These are phyloP conservation scores for Coemansia sp. DNA, from an alignment of 371 early-diverging fungal genomes.

Conservation along the genomic window DNA sequence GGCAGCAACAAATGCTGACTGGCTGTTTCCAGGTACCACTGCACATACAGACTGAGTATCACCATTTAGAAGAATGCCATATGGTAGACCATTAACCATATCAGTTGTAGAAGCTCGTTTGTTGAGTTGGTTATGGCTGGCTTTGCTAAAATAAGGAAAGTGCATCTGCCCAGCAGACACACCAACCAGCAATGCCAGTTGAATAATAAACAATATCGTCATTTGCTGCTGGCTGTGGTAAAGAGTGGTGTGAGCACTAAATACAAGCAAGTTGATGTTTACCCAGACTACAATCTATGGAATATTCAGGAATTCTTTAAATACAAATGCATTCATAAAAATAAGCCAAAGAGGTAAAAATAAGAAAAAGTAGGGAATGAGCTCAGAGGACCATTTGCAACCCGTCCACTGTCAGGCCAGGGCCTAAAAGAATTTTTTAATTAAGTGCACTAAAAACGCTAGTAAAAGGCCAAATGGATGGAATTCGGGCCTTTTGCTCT, in stretches of 20 bases:
- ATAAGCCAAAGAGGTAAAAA: too few relatives aligned
- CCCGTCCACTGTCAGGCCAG: too few relatives aligned
- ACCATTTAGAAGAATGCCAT: conserved; percentile 5
- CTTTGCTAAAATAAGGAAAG: background rate
- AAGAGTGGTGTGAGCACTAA: background rate
- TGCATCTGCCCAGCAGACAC: conserved; percentile 4
- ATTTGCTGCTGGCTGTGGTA: background rate
- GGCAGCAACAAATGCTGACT: conserved; percentile 15
- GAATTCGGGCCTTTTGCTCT: too few relatives aligned
- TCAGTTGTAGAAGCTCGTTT: background rate
- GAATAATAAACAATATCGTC: background rate
- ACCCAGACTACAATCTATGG: background rate
- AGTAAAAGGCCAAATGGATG: too few relatives aligned
- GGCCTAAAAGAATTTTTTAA: too few relatives aligned
- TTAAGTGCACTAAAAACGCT: too few relatives aligned
- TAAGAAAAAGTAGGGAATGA: too few relatives aligned
- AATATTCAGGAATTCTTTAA: background rate
- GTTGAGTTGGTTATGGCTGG: background rate
- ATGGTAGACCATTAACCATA: conserved; percentile 3
- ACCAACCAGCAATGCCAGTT: background rate
- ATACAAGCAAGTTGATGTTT: background rate
- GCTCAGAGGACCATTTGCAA: too few relatives aligned
- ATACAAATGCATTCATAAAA: too few relatives aligned
- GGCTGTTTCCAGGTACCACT: background rate
- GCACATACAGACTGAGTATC: conserved; percentile 7